Base-by-base conservation (phyloP, 345 rosid species). In the Populus deltoides region DNA sequence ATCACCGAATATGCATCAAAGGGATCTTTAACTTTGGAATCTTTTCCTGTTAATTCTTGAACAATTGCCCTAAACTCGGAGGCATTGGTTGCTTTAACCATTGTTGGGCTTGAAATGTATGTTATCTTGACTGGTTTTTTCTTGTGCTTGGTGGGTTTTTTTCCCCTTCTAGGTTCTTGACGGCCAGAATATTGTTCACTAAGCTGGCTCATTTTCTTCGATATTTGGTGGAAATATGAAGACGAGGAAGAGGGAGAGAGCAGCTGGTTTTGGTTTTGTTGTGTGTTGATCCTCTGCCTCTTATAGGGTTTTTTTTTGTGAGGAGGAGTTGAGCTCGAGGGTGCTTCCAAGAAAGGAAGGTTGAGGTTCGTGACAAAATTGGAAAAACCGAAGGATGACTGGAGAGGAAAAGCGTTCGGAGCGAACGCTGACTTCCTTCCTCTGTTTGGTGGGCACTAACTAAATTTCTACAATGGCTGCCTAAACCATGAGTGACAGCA, bases 41-140 rank as follows among this genome's bases (percentile, higher is more conserved):
- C 67, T 72, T 83, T 83, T 11, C 91, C 89, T 2, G 89, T 88
- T 20, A 88, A 73, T 74, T 85, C 86, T 66, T 88, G 91, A 75
- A 88, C 91, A 3, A 88, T 82, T 0, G 88, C 81, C 15, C 85
- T 79, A 79, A 88, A 88, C 83, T 88, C 88, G 0, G 85, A 75
- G 22, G 86, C 85, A 63, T 45, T 83, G 66, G 77, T 65, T 11
- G 82, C 88, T 63, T 75, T 85, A 67, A 88, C 82, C 83, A 83
- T 66, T 77, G 83, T 77, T 2, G 91, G 91, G 77, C 82, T 88
- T 0, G 89, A 85, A 47, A 88, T 86, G 76, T 88, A 86, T 4
- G 73, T 88, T 39, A 88, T 80, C 83, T 86, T 88, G 38, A 83
- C 13, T 20, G 91, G 91, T 51, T 75, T 74, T 83, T 77, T 88